Evolutionary conservation across 768 basidiomycete genomes (phyloP).

Genomic region (Trametes cubensis): DNA sequence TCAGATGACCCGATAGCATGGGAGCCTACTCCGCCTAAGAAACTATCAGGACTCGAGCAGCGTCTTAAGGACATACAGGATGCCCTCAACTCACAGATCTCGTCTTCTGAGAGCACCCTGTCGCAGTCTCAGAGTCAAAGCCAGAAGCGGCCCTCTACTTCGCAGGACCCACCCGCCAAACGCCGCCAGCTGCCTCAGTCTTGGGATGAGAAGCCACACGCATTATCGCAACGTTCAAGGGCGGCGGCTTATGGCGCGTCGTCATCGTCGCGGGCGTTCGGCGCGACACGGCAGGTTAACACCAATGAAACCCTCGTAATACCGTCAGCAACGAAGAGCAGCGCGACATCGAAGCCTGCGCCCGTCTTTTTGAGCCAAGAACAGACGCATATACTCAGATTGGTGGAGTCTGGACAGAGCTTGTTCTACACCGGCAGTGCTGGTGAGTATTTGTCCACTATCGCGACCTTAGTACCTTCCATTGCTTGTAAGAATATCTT

Average conservation of each 20-base stretch:
- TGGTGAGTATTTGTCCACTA: slow-evolving; percentile 52
- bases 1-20: slow-evolving; percentile 24
- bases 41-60: slow-evolving; percentile 29
- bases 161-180: slow-evolving; percentile 41
- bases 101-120: slow-evolving; percentile 22
- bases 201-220: slow-evolving; percentile 42
- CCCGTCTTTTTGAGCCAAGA: slow-evolving; percentile 76
- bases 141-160: slow-evolving; percentile 38
- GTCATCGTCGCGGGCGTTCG: slow-evolving; percentile 8
- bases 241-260: slow-evolving; percentile 13
- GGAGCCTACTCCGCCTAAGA: slow-evolving; percentile 24
- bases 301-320: slow-evolving; percentile 18
- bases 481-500: no score
- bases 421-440: slow-evolving; percentile 98
- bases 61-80: slow-evolving; percentile 64
- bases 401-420: slow-evolving; percentile 74
- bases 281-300: slow-evolving; percentile 8
- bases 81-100: slow-evolving; percentile 43
- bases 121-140: slow-evolving; percentile 20
- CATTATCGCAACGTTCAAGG: slow-evolving; percentile 1
- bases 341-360: slow-evolving; percentile 32
- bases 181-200: slow-evolving; percentile 59
- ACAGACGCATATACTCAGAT: slow-evolving; percentile 78
- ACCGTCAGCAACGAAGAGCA: slow-evolving; percentile 33
- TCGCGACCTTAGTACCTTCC: no score